A percentile compares a stretch with the other conserved stretches of the same genome.
Evolutionary conservation across 345 rosid species (phyloP).

Genomic region (Lagerstroemia speciosa): DNA sequence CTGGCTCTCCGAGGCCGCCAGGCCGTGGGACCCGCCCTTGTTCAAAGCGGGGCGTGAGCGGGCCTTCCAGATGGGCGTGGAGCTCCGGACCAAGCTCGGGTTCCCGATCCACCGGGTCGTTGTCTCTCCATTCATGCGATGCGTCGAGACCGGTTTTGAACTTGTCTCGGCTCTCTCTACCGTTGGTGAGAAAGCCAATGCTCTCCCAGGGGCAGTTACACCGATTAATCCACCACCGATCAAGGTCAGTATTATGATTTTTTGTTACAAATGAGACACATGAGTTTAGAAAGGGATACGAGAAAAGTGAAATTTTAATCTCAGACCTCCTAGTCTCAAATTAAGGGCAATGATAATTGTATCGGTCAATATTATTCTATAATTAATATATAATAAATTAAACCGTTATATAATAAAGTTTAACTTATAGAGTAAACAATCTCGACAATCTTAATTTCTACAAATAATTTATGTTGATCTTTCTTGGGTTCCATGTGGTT

Average conservation of each 20-base stretch:
- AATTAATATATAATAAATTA: too few species aligned
- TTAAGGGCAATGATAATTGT: too few species aligned
- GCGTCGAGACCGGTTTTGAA: constrained; percentile 68
- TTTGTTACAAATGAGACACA: too few species aligned
- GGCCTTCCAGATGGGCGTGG: constrained; percentile 40
- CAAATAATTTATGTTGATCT: not conserved
- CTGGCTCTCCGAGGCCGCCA: constrained; percentile 50
- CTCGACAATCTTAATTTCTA: too few species aligned
- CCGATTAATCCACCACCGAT: constrained; percentile 43
- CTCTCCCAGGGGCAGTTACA: constrained; percentile 14
- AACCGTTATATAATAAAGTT: too few species aligned
- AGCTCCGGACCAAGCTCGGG: constrained; percentile 33
- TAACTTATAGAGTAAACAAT: too few species aligned
- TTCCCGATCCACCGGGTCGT: constrained; percentile 76
- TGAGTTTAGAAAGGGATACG: too few species aligned
- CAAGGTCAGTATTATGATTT: too few species aligned
- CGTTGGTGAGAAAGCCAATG: constrained; percentile 20
- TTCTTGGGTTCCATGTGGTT: too few species aligned
- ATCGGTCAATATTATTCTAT: too few species aligned
- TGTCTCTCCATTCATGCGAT: constrained; percentile 80
- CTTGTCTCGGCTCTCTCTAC: constrained; percentile 48
- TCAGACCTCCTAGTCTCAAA: too few species aligned
- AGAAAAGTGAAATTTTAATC: too few species aligned
- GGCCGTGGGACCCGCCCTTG: constrained; percentile 84
- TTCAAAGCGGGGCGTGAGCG: constrained; percentile 36